A percentile compares a stretch with the other conserved stretches of the same genome.
Evolutionary conservation across 108 stramenopile genomes (phyloP).

Genomic region (Schizochytrium sp.): DNA sequence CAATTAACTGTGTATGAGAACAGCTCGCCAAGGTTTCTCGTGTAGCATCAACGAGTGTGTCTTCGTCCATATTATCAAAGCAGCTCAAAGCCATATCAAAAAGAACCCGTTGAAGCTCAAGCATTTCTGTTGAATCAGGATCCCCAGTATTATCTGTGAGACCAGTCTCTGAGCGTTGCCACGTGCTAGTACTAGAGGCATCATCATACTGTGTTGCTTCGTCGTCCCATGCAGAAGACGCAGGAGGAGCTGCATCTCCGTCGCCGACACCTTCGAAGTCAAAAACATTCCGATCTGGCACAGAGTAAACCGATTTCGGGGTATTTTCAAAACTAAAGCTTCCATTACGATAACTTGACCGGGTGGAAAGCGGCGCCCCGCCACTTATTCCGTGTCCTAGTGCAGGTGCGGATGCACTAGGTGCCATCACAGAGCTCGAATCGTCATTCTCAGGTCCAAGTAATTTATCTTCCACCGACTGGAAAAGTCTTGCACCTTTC

Average conservation of each 20-base stretch:
- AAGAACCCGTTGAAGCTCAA: neutral
- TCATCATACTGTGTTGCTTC: neutral
- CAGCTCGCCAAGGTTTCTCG: neutral
- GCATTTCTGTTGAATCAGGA: neutral
- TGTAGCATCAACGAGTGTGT: constrained; percentile 25
- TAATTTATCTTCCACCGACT: neutral
- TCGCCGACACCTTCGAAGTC: neutral
- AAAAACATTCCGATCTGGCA: neutral
- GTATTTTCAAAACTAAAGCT: neutral
- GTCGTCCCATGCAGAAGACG: neutral
- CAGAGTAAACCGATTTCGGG: constrained; percentile 29
- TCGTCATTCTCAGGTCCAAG: neutral
- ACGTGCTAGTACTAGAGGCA: constrained; percentile 41
- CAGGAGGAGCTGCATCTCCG: neutral
- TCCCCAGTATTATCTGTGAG: neutral
- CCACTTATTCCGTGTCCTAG: neutral
- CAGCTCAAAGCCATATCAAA: constrained; percentile 22
- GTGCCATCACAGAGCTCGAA: neutral
- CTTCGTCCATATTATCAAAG: constrained; percentile 43
- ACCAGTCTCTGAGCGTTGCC: neutral
- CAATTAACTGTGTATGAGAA: constrained; percentile 26
- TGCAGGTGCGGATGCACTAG: neutral
- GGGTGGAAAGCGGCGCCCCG: neutral
- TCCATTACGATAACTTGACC: neutral
- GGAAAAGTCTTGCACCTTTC: neutral